Percentiles rank a stretch among this genome's conserved stretches.
These are phyloP conservation scores for Zygosaccharomyces bisporus DNA, from an alignment of 805 yeast species.

Conservation along the genomic window DNA sequence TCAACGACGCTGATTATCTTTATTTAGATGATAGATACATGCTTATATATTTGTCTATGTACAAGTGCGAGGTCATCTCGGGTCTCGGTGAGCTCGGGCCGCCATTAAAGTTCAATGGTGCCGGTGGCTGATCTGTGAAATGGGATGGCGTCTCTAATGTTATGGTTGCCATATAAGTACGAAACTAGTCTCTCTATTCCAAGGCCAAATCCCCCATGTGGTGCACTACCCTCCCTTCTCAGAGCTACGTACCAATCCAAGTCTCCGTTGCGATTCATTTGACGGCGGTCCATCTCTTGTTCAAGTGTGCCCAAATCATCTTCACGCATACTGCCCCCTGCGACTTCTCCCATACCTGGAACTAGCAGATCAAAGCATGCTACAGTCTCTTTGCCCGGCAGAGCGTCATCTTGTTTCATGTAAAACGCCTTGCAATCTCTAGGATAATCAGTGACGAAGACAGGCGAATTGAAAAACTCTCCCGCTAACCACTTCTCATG, in stretches of 20 bases:
- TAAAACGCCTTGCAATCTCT: constrained; percentile 77
- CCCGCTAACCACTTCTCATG: constrained; percentile 92
- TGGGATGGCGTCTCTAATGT: constrained; percentile 81
- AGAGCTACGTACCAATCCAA: constrained; percentile 78
- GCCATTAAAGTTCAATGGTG: constrained; percentile 25
- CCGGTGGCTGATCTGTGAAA: constrained; percentile 73
- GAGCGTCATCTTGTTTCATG: constrained; percentile 56
- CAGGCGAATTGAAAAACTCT: constrained; percentile 61
- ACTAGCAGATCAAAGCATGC: constrained; percentile 86
- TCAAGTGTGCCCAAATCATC: constrained; percentile 49
- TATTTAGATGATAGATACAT: too few relatives aligned
- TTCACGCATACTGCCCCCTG: constrained; percentile 94
- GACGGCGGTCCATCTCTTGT: constrained; percentile 47
- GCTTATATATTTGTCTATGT: neutral
- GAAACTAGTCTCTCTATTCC: constrained; percentile 86
- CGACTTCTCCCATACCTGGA: constrained; percentile 89
- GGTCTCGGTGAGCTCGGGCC: constrained; percentile 9
- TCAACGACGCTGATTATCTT: too few relatives aligned
- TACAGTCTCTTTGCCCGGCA: constrained; percentile 51
- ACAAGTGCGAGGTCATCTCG: constrained; percentile 2
- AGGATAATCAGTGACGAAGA: constrained; percentile 90
- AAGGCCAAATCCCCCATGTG: constrained; percentile 97
- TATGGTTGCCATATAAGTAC: constrained; percentile 68
- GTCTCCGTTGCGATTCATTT: constrained; percentile 52
- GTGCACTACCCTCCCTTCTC: constrained; percentile 73